phyloP scores from a whole-genome alignment of 176 grass and related monocot genomes.

The Zoysia japonica region DNA sequence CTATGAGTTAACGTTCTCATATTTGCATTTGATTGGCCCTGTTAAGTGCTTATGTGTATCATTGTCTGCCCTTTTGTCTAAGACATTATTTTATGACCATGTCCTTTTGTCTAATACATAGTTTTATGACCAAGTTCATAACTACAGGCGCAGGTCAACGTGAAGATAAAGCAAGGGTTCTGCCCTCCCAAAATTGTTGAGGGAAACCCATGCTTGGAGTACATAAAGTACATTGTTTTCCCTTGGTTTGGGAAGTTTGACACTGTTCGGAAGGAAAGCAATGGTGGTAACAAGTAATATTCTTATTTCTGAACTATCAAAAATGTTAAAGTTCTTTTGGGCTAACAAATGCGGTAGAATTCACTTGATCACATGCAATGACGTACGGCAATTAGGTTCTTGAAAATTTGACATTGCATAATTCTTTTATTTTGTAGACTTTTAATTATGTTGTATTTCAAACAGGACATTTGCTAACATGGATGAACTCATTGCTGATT shows the following conservation, averaged over 20 bases:
- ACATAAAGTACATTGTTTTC: slow-evolving; percentile 82
- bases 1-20: neutral
- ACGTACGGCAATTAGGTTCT: too few relatives aligned
- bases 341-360: too few relatives aligned
- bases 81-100: too few relatives aligned
- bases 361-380: too few relatives aligned
- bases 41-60: neutral
- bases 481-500: slow-evolving; percentile 67
- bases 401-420: too few relatives aligned
- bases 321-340: too few relatives aligned
- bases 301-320: too few relatives aligned
- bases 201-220: slow-evolving; percentile 86
- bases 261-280: slow-evolving; percentile 57
- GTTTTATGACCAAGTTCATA: neutral
- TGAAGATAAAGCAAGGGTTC: slow-evolving; percentile 91
- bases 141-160: slow-evolving; percentile 74
- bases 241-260: slow-evolving; percentile 89
- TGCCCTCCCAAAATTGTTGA: slow-evolving; percentile 73
- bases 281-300: slow-evolving; percentile 82
- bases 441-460: too few relatives aligned
- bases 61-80: neutral
- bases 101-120: too few relatives aligned
- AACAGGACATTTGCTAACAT: too few relatives aligned
- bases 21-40: neutral
- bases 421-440: too few relatives aligned